phyloP scores from a whole-genome alignment of 2,329 filamentous ascomycete genomes.

The Chaetothyriales sp. region DNA sequence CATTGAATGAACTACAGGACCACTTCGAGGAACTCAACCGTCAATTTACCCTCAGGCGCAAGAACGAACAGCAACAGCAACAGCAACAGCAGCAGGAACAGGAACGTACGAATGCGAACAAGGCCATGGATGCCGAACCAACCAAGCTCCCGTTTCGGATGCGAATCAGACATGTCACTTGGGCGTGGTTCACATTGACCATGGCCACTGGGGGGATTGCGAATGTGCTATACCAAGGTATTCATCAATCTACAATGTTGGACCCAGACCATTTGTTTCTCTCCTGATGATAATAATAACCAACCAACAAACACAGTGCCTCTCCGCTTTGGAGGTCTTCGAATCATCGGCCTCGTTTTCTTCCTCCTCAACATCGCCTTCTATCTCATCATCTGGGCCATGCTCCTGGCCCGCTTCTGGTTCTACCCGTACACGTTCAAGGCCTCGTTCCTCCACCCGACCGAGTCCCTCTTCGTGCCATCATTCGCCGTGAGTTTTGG shows the following conservation, averaged over 20 bases:
- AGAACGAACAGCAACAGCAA: not conserved
- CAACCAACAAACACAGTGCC: conserved; percentile 28
- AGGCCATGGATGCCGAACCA: not conserved
- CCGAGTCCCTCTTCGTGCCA: conserved; percentile 64
- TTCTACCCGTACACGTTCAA: conserved; percentile 55
- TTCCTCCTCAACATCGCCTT: conserved; percentile 50
- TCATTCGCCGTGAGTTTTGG: conserved; percentile 53
- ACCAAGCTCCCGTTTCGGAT: conserved; percentile 22
- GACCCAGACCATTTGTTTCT: conserved; percentile 4
- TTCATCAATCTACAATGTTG: conserved; percentile 15
- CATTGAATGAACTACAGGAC: not conserved
- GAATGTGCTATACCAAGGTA: conserved; percentile 44
- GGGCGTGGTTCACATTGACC: conserved; percentile 65
- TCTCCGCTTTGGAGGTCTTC: conserved; percentile 41
- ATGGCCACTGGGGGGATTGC: conserved; percentile 48
- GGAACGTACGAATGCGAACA: not conserved
- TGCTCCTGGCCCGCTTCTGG: conserved; percentile 55
- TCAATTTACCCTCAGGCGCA: not conserved
- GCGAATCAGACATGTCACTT: conserved; percentile 49
- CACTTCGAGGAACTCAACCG: not conserved
- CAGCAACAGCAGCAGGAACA: too few relatives aligned
- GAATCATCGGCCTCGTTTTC: conserved; percentile 44
- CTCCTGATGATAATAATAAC: too few relatives aligned
- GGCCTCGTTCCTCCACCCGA: conserved; percentile 58
- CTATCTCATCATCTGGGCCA: conserved; percentile 44